phyloP scores from a whole-genome alignment of 2,329 filamentous ascomycete genomes.

The Claviceps citrina region DNA sequence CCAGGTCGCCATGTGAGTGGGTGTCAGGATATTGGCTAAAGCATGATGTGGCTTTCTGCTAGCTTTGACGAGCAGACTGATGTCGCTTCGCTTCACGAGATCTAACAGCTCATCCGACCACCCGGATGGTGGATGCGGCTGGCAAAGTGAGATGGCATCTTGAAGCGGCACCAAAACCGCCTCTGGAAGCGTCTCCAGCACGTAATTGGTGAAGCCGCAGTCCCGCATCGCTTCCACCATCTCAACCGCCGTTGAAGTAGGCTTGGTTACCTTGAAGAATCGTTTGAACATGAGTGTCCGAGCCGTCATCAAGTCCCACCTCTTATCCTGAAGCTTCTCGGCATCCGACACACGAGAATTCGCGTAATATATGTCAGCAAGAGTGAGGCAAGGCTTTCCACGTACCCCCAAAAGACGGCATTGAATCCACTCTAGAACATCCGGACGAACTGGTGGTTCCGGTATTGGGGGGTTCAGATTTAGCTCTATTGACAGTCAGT shows the following conservation, averaged over 20 bases:
- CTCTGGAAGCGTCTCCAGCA: slow-evolving; percentile 75
- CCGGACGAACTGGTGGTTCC: slow-evolving; percentile 20
- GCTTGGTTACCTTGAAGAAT: slow-evolving; percentile 45
- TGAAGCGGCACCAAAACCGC: slow-evolving; percentile 65
- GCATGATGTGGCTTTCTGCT: slow-evolving; percentile 15
- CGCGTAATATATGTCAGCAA: slow-evolving; percentile 30
- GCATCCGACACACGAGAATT: slow-evolving; percentile 20
- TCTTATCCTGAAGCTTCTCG: slow-evolving; percentile 20
- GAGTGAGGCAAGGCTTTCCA: slow-evolving; percentile 24
- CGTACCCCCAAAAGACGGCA: slow-evolving; percentile 25
- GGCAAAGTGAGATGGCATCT: slow-evolving; percentile 72
- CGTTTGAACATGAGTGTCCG: slow-evolving; percentile 55
- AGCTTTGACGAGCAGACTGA: slow-evolving; percentile 48
- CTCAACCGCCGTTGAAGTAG: slow-evolving; percentile 37
- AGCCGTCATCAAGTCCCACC: slow-evolving; percentile 39
- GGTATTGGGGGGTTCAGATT: slow-evolving; percentile 18
- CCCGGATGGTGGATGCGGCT: slow-evolving; percentile 60
- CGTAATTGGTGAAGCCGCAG: slow-evolving; percentile 47
- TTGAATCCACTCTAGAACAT: slow-evolving; percentile 40
- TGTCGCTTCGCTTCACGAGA: slow-evolving; percentile 67
- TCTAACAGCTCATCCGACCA: slow-evolving; percentile 61
- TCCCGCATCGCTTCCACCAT: slow-evolving; percentile 61
- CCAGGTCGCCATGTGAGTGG: slow-evolving; percentile 50
- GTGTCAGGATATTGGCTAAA: slow-evolving; percentile 28
- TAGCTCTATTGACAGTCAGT: slow-evolving; percentile 15